Conservation (phyloP, 2,329 filamentous ascomycete genomes). For the Ceratocystis eucalypticola region DNA sequence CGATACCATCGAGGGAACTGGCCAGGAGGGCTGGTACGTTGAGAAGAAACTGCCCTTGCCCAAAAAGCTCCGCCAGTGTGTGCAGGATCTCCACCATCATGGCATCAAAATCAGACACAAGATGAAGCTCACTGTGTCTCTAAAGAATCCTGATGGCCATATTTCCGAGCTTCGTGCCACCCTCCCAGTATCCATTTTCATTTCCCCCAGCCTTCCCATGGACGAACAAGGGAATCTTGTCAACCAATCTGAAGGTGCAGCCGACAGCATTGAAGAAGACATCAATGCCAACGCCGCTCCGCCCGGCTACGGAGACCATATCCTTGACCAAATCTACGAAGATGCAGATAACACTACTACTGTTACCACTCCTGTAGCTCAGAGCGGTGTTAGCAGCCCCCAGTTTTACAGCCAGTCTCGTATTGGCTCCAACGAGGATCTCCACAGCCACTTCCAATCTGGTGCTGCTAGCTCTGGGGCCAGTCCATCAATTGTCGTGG, state of each 20-base stretch:
- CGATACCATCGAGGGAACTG: conserved; percentile 53
- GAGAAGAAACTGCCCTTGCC: conserved; percentile 57
- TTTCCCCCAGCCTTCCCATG: conserved; percentile 82
- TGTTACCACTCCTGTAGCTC: conserved; percentile 61
- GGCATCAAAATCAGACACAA: conserved; percentile 90
- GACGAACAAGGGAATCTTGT: conserved; percentile 76
- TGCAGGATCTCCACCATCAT: conserved; percentile 79
- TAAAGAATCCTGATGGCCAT: conserved; percentile 91
- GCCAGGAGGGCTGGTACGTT: conserved; percentile 51
- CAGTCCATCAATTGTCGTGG: conserved; percentile 17
- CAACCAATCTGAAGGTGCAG: conserved; percentile 33
- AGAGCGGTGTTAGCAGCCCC: conserved; percentile 68
- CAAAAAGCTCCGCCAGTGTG: conserved; percentile 65
- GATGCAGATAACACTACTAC: conserved; percentile 61
- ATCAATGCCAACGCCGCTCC: conserved; percentile 55
- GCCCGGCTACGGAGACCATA: conserved; percentile 83
- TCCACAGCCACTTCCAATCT: conserved; percentile 36
- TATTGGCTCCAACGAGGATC: conserved; percentile 67
- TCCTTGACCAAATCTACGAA: conserved; percentile 80
- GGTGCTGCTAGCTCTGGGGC: conserved; percentile 30
- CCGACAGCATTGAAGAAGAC: conserved; percentile 31
- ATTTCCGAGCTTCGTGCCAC: conserved; percentile 80
- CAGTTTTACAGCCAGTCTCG: conserved; percentile 53
- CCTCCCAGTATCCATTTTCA: conserved; percentile 83
- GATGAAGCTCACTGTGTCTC: conserved; percentile 75